These are phyloP conservation scores for Ascodesmis nigricans DNA, from an alignment of 495 filamentous ascomycete genomes.

Conservation along the genomic window DNA sequence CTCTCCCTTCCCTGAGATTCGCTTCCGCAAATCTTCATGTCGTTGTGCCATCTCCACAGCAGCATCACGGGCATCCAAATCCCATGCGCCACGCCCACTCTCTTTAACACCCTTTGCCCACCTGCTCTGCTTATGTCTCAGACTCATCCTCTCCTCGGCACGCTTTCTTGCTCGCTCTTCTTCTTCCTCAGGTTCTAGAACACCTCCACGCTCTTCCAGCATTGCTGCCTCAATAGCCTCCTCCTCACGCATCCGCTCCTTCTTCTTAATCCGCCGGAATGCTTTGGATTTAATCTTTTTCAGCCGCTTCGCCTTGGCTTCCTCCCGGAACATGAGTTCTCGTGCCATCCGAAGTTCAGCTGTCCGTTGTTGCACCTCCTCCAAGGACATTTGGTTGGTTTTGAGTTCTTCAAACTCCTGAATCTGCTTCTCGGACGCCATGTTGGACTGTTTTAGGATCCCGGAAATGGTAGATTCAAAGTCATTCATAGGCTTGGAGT, in stretches of 20 bases:
- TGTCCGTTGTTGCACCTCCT: slow-evolving; percentile 50
- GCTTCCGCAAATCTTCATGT: slow-evolving; percentile 63
- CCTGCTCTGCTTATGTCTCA: slow-evolving; percentile 72
- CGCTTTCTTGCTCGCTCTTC: slow-evolving; percentile 58
- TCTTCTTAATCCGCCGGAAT: slow-evolving; percentile 77
- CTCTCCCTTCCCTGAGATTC: slow-evolving; percentile 58
- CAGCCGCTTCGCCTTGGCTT: slow-evolving; percentile 67
- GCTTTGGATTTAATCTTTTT: slow-evolving; percentile 97
- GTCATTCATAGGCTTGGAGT: slow-evolving; percentile 47
- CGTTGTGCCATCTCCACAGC: slow-evolving; percentile 62
- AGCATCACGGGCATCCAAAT: slow-evolving; percentile 55
- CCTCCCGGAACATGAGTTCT: slow-evolving; percentile 79
- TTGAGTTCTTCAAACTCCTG: slow-evolving; percentile 49
- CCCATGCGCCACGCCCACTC: slow-evolving; percentile 56
- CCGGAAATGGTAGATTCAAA: slow-evolving; percentile 64
- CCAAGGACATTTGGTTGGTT: slow-evolving; percentile 39
- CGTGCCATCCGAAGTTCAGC: slow-evolving; percentile 57
- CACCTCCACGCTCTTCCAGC: slow-evolving; percentile 41
- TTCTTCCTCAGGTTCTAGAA: slow-evolving; percentile 45
- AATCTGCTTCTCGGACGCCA: slow-evolving; percentile 38
- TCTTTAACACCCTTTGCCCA: slow-evolving; percentile 83
- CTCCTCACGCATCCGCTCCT: slow-evolving; percentile 51
- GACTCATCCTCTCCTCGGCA: slow-evolving; percentile 73
- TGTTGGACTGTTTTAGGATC: slow-evolving; percentile 52
- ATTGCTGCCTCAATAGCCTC: slow-evolving; percentile 49